Evolutionary conservation across 2,329 filamentous ascomycete species (phyloP).

Genomic region (Ceratocystiopsis sp.): DNA sequence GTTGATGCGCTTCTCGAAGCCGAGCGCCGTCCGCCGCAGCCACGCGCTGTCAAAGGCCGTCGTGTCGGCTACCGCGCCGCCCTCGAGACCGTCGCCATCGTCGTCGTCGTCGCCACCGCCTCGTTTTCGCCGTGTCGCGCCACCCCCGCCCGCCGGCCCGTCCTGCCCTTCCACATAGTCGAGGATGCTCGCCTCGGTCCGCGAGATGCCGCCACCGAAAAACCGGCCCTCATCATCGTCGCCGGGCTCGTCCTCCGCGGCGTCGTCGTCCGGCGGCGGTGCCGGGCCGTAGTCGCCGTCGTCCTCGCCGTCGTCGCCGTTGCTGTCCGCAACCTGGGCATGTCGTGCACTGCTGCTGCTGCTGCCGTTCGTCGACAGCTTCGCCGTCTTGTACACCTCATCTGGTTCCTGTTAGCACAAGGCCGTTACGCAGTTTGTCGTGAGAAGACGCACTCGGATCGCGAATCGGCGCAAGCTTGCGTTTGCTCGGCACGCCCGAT

Average conservation of each 20-base stretch:
- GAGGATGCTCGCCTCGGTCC: conserved; percentile 64
- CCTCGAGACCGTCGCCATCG: conserved; percentile 30
- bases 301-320: conserved; percentile 28
- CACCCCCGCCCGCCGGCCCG: no score
- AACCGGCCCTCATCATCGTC: conserved; percentile 91
- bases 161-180: conserved; percentile 63
- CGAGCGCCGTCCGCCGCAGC: conserved; percentile 64
- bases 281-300: conserved; percentile 29
- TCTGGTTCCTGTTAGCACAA: conserved; percentile 21
- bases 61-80: conserved; percentile 19
- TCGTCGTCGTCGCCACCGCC: conserved; percentile 19
- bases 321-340: conserved; percentile 27
- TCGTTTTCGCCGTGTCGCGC: no score
- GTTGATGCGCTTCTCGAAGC: conserved; percentile 78
- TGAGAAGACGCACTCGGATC: conserved; percentile 37
- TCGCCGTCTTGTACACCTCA: conserved; percentile 47
- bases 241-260: conserved; percentile 23
- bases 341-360: conserved; percentile 24
- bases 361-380: conserved; percentile 25
- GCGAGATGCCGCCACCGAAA: conserved; percentile 80
- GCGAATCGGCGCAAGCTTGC: conserved; percentile 43
- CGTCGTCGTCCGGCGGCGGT: conserved; percentile 19
- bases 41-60: conserved; percentile 74
- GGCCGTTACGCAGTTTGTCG: no score
- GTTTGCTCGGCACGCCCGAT: conserved; percentile 36